A percentile compares a stretch with the other conserved stretches of the same genome.
These are phyloP conservation scores for Zarea fungicola DNA, from an alignment of 2,329 filamentous ascomycete genomes.

Conservation along the genomic window DNA sequence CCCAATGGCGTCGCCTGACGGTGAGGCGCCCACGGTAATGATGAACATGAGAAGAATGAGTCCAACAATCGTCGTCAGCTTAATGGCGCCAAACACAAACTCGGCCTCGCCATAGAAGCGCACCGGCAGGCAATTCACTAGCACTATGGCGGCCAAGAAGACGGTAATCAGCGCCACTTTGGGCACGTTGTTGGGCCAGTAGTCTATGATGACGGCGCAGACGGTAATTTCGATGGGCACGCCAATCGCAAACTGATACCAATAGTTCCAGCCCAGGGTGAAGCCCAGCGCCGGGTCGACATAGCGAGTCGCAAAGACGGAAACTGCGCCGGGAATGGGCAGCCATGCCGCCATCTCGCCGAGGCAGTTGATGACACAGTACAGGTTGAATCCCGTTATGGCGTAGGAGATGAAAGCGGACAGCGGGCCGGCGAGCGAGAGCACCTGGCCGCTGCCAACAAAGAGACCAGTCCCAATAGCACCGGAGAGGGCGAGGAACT, in stretches of 20 bases:
- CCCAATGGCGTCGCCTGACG: slow-evolving; percentile 37
- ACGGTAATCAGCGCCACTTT: slow-evolving; percentile 30
- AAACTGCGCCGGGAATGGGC: slow-evolving; percentile 49
- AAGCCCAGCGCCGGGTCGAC: slow-evolving; percentile 44
- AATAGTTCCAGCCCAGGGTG: slow-evolving; percentile 48
- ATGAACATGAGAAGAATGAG: slow-evolving; percentile 46
- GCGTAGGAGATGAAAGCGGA: slow-evolving; percentile 37
- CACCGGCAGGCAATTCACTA: slow-evolving; percentile 34
- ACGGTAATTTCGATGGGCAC: slow-evolving; percentile 44
- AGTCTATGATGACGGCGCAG: slow-evolving; percentile 42
- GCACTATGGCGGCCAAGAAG: slow-evolving; percentile 33
- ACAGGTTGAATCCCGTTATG: slow-evolving; percentile 42
- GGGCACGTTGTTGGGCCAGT: slow-evolving; percentile 30
- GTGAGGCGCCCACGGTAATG: slow-evolving; percentile 42
- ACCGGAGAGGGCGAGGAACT: slow-evolving; percentile 37
- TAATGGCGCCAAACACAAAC: slow-evolving; percentile 43
- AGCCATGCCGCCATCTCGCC: slow-evolving; percentile 59
- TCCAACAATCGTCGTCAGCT: slow-evolving; percentile 44
- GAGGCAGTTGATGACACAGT: slow-evolving; percentile 44
- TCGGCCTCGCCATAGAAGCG: slow-evolving; percentile 50
- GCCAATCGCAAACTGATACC: slow-evolving; percentile 45
- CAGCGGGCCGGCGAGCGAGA: slow-evolving; percentile 37
- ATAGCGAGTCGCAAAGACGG: slow-evolving; percentile 43
- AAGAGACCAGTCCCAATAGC: slow-evolving; percentile 41
- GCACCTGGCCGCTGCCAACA: slow-evolving; percentile 37